Conservation (phyloP, 345 rosid genomes). For the Eucalyptus regnans region DNA sequence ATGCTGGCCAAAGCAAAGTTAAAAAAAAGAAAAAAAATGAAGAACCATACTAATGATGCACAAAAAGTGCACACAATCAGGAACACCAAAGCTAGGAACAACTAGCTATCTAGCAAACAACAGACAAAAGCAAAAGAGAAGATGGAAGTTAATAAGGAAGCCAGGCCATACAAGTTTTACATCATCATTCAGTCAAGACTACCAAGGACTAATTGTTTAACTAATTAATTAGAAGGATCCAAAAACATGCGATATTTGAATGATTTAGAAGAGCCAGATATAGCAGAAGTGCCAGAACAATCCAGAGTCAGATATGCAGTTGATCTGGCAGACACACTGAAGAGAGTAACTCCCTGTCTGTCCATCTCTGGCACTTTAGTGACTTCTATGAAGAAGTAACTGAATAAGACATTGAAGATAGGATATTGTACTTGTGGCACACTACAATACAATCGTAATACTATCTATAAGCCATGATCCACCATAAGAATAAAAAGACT, state of each 20-base stretch:
- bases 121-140: background rate
- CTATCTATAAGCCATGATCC: background rate
- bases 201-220: rapidly evolving
- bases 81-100: background rate
- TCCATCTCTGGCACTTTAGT: background rate
- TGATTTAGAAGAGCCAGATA: background rate
- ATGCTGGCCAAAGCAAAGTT: background rate
- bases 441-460: background rate
- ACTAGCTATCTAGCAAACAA: background rate
- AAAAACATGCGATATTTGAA: background rate
- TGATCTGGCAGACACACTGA: background rate
- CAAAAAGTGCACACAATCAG: rapidly evolving
- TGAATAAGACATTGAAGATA: background rate
- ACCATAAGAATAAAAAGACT: background rate
- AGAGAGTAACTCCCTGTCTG: background rate
- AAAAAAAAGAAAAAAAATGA: background rate
- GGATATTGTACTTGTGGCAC: background rate
- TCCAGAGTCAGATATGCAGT: background rate
- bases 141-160: background rate
- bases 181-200: background rate
- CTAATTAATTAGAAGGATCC: background rate
- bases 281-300: background rate
- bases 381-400: background rate
- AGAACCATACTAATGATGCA: background rate
- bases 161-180: background rate